A percentile compares a stretch with the other conserved stretches of the same genome.
Conservation (phyloP, 352 stramenopile genomes). For the Globisporangium canariense region DNA sequence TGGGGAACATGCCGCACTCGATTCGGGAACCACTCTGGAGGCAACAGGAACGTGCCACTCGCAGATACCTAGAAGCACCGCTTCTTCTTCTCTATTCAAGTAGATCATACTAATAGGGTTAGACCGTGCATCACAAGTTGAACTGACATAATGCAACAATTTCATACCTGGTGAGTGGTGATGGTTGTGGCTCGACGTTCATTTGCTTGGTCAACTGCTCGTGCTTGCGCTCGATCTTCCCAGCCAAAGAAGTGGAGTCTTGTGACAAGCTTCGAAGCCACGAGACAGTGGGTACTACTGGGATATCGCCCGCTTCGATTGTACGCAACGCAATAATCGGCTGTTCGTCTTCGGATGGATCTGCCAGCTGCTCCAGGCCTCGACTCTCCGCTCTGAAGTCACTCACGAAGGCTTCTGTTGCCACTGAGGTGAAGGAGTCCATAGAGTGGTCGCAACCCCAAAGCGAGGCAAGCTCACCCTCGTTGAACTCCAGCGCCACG, state of each 20-base stretch:
- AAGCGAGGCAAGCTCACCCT: not conserved
- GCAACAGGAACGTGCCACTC: not conserved
- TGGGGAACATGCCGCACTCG: not conserved
- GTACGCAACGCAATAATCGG: not conserved
- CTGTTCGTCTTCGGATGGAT: not conserved
- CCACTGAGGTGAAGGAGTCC: not conserved
- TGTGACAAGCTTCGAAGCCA: not conserved
- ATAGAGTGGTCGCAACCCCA: not conserved
- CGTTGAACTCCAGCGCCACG: not conserved
- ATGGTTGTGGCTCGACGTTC: not conserved
- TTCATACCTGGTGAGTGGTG: not conserved
- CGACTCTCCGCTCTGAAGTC: not conserved
- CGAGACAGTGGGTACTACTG: not conserved
- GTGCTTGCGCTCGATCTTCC: not conserved
- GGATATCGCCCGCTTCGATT: not conserved
- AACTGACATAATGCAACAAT: not conserved
- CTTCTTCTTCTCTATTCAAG: conserved; percentile 6
- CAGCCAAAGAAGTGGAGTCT: not conserved
- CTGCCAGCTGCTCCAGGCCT: not conserved
- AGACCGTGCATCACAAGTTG: not conserved
- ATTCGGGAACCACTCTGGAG: not conserved
- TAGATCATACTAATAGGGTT: not conserved
- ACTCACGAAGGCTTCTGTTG: not conserved
- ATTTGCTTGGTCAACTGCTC: not conserved
- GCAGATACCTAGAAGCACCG: not conserved